Base-by-base conservation (phyloP, 1,139 yeast species). In the Protomyces macrosporus region DNA sequence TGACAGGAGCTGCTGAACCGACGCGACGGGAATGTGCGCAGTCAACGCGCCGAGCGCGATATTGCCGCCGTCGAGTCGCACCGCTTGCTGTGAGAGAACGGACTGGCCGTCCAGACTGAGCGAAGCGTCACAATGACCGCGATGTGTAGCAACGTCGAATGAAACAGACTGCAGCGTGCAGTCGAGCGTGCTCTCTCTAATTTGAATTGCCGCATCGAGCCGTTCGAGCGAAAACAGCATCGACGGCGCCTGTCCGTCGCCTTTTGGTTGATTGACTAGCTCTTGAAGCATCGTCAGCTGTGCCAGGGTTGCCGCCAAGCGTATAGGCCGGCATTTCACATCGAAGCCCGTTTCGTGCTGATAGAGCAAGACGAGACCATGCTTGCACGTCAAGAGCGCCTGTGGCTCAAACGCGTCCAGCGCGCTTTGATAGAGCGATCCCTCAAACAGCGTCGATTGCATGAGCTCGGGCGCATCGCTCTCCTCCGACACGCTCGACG, bases 371-470 rank as follows among this genome's bases (percentile, higher is more conserved):
- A 42, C 48, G 23, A 14, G 12, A 4, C 48, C 48, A n/a, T 42
- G 30, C 10, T 16, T 10, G 10, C 48, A 42, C 32, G 48, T 42
- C 16, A 30, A 23, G 23, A 42, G 9, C 30, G 16, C 30, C 5
- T 30, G 30, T 4, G 48, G 10, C 48, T 42, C 9, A 16, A 9
- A 16, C 14, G 7, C 58, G 63, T 30, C 33, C 50, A 55, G 36
- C 10, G 64, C 64, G 37, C 58, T 52, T 55, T 55, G 45, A 45
- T 55, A 61, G 42, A 61, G 33, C 9, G 58, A 52, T 12, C 48
- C 60, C 16, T 55, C 54, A 14, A 61, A 56, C 6, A 61, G 12
- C 7, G 57, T 61, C 2, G 58, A 52, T 37, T 61, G 60, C 55
- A 55, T 55, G 35, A 61, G 33, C 33, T 48, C 60, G 4, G 48